A percentile compares a stretch with the other conserved stretches of the same genome.
These are phyloP conservation scores for Zea luxurians DNA, from an alignment of 176 grass and related monocot genomes.

Conservation along the genomic window DNA sequence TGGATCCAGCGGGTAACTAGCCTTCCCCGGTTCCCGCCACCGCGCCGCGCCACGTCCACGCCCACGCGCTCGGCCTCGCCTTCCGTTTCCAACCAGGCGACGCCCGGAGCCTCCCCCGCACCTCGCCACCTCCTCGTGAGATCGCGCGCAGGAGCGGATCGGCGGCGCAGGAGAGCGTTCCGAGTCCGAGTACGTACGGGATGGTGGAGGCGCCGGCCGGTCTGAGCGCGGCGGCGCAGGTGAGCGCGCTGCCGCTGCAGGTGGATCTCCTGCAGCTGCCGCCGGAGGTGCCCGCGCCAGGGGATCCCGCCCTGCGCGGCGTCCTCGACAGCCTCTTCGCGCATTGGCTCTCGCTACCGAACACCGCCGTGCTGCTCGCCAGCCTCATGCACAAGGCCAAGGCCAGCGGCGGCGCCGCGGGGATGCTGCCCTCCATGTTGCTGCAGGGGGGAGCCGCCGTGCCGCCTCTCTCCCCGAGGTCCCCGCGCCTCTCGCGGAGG, in stretches of 20 bases:
- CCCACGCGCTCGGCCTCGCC: slow-evolving; percentile 3
- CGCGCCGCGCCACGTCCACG: slow-evolving; percentile 11
- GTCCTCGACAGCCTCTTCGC: slow-evolving; percentile 71
- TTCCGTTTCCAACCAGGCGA: background rate
- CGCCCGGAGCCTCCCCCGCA: background rate
- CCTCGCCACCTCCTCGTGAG: background rate
- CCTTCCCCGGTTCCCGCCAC: background rate
- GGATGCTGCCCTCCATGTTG: slow-evolving; percentile 61
- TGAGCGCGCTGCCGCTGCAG: slow-evolving; percentile 47
- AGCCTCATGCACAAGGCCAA: slow-evolving; percentile 63
- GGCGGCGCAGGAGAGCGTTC: background rate
- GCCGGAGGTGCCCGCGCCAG: slow-evolving; percentile 51
- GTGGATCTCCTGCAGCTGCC: slow-evolving; percentile 59
- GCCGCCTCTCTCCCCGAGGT: slow-evolving; percentile 91
- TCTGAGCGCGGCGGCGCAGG: slow-evolving; percentile 43
- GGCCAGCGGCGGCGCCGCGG: slow-evolving; percentile 18
- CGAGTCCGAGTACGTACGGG: background rate
- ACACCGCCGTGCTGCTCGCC: slow-evolving; percentile 61
- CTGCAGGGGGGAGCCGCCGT: slow-evolving; percentile 63
- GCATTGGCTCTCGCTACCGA: slow-evolving; percentile 83
- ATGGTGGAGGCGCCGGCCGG: slow-evolving; percentile 32
- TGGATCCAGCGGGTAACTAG: background rate
- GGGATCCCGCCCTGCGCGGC: slow-evolving; percentile 37
- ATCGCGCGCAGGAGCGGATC: slow-evolving; percentile 36
- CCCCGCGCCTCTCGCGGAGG: slow-evolving; percentile 62